Conservation (phyloP, 2,329 filamentous ascomycete species). For the Alternaria alternata region DNA sequence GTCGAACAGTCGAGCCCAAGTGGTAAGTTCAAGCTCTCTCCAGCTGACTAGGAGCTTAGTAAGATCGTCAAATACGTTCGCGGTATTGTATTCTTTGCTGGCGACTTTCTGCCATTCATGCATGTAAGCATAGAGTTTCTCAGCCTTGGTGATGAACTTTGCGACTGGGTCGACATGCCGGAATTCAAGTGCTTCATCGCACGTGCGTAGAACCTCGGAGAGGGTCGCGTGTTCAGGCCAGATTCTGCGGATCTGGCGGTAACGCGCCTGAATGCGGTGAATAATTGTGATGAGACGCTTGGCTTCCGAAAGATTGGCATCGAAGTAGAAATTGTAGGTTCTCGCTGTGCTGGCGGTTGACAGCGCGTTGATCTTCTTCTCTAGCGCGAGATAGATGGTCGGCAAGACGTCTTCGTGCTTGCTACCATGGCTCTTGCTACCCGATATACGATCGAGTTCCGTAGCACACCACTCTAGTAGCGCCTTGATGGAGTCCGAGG, state of each 20-base stretch:
- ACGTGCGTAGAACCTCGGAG: slow-evolving; percentile 77
- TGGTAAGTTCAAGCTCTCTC: slow-evolving; percentile 89
- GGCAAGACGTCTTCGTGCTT: slow-evolving; percentile 66
- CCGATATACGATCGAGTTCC: slow-evolving; percentile 38
- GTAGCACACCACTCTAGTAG: slow-evolving; percentile 43
- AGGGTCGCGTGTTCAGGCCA: slow-evolving; percentile 82
- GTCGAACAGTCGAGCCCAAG: slow-evolving; percentile 89
- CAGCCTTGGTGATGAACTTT: slow-evolving; percentile 83
- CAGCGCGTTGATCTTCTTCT: slow-evolving; percentile 63
- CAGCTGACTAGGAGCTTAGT: slow-evolving; percentile 85
- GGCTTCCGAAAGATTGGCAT: slow-evolving; percentile 78
- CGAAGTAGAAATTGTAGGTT: slow-evolving; percentile 87
- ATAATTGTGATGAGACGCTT: slow-evolving; percentile 76
- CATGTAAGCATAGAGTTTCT: slow-evolving; percentile 84
- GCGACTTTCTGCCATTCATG: slow-evolving; percentile 97
- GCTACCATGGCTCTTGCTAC: slow-evolving; percentile 35
- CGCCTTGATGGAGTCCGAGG: slow-evolving; percentile 35
- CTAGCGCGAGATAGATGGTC: slow-evolving; percentile 70
- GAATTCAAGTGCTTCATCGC: slow-evolving; percentile 77
- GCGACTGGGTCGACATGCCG: slow-evolving; percentile 84
- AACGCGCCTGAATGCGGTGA: slow-evolving; percentile 73
- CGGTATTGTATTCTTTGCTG: slow-evolving; percentile 77
- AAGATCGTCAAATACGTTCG: slow-evolving; percentile 75
- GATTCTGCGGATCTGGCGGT: slow-evolving; percentile 70
- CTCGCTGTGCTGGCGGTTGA: slow-evolving; percentile 42